Conservation (phyloP, 202 grass and related monocot genomes). For the Dendrocalamus latiflorus region DNA sequence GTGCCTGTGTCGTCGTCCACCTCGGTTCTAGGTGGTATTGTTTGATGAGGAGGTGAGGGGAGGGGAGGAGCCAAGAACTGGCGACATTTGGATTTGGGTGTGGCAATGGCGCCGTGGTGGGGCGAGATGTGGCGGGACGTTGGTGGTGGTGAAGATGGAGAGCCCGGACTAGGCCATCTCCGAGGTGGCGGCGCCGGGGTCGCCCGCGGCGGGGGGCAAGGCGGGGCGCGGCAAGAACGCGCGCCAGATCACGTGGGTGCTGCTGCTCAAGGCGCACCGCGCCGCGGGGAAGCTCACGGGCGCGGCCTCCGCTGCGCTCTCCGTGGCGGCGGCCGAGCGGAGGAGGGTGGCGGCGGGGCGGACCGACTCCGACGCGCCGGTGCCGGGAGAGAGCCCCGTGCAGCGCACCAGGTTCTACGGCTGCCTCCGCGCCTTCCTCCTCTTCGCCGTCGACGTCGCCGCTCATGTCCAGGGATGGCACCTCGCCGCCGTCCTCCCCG, state of each 20-base stretch:
- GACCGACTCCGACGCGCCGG: conserved; percentile 31
- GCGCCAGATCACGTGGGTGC: conserved; percentile 93
- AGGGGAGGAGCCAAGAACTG: neutral
- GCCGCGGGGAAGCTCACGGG: conserved; percentile 84
- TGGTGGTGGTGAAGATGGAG: conserved; percentile 95
- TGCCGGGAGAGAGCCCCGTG: conserved; percentile 57
- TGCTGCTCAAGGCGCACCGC: conserved; percentile 91
- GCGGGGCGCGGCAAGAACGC: conserved; percentile 79
- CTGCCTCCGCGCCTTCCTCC: conserved; percentile 50
- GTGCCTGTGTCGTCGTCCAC: neutral
- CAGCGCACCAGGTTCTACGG: conserved; percentile 63
- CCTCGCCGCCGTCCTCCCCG: conserved; percentile 34
- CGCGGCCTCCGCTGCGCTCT: conserved; percentile 58
- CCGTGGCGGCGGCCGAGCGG: conserved; percentile 50
- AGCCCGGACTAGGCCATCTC: conserved; percentile 81
- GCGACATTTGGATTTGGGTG: neutral
- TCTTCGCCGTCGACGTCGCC: conserved; percentile 60
- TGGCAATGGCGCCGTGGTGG: conserved; percentile 74
- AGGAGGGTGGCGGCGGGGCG: conserved; percentile 43
- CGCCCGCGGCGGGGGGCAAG: conserved; percentile 32
- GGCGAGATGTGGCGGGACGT: conserved; percentile 49
- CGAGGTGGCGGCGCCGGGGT: conserved; percentile 38
- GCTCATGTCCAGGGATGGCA: conserved; percentile 70
- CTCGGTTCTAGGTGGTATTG: neutral
- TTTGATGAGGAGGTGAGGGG: conserved; percentile 40